phyloP scores from a whole-genome alignment of 2,329 filamentous ascomycete genomes.

The Alternaria sp. region DNA sequence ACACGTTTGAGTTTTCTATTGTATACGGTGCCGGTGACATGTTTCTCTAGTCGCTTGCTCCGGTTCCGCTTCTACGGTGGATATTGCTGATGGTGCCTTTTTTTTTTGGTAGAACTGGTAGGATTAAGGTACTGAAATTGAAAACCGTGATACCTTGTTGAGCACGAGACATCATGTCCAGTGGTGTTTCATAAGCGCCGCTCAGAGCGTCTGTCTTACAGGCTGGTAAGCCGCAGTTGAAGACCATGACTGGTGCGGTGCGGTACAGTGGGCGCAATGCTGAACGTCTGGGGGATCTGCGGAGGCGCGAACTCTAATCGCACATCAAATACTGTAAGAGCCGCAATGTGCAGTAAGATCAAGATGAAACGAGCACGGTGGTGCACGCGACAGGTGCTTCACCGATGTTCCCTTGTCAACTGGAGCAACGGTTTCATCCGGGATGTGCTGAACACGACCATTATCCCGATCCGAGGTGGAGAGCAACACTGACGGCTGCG shows the following conservation, averaged over 20 bases:
- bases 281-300: conserved; percentile 16
- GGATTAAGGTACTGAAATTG: background rate
- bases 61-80: background rate
- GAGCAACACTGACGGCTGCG: background rate
- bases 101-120: background rate
- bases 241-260: conserved; percentile 9
- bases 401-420: conserved; percentile 4
- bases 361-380: conserved; percentile 8
- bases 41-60: background rate
- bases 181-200: background rate
- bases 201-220: background rate
- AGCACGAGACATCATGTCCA: background rate
- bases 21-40: background rate
- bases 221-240: conserved; percentile 1
- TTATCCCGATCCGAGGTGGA: conserved; percentile 9
- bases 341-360: conserved; percentile 3
- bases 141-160: background rate
- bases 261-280: background rate
- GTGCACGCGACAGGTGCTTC: conserved; percentile 1
- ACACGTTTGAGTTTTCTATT: too few species aligned
- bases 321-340: conserved; percentile 11
- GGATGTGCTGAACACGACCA: conserved; percentile 8
- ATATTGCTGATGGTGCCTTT: background rate
- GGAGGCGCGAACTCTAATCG: conserved; percentile 10
- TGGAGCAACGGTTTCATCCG: conserved; percentile 10